phyloP scores from a whole-genome alignment of 805 yeast genomes.

The Jamesozyma jinghongensis region DNA sequence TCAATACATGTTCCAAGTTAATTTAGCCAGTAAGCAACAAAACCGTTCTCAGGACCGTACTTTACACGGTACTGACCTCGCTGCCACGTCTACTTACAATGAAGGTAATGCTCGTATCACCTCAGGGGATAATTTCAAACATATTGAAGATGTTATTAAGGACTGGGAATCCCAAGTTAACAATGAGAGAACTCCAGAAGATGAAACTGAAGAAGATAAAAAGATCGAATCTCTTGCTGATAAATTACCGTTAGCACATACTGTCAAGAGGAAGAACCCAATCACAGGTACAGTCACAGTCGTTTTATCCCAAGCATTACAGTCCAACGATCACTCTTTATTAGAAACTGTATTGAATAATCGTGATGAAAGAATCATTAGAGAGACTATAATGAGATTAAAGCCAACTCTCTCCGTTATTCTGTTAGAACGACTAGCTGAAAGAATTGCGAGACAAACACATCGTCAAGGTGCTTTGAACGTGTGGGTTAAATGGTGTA shows the following conservation, averaged over 20 bases:
- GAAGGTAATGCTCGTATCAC: slow-evolving; percentile 55
- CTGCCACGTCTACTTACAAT: slow-evolving; percentile 46
- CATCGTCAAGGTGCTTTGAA: slow-evolving; percentile 43
- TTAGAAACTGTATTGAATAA: slow-evolving; percentile 70
- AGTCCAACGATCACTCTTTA: slow-evolving; percentile 75
- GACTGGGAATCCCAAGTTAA: slow-evolving; percentile 35
- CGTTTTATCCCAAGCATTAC: slow-evolving; percentile 80
- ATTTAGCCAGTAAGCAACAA: slow-evolving; percentile 3
- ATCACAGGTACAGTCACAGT: slow-evolving; percentile 73
- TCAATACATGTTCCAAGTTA: slow-evolving; percentile 32
- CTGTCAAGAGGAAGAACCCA: slow-evolving; percentile 36
- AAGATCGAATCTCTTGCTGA: slow-evolving; percentile 48
- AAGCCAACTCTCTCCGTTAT: slow-evolving; percentile 45
- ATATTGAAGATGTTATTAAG: slow-evolving; percentile 38
- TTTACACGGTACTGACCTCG: slow-evolving; percentile 35
- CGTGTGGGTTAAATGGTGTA: slow-evolving; percentile 81
- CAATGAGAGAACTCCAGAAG: slow-evolving; percentile 36
- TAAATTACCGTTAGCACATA: slow-evolving; percentile 21
- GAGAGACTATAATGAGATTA: slow-evolving; percentile 46
- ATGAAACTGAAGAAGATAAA: slow-evolving; percentile 25
- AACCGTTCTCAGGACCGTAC: slow-evolving; percentile 13
- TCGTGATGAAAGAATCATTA: slow-evolving; percentile 43
- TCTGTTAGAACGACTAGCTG: slow-evolving; percentile 52
- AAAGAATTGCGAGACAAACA: slow-evolving; percentile 49
- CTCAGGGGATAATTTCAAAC: slow-evolving; percentile 54